These are phyloP conservation scores for Pestalotiopsis sp. DNA, from an alignment of 2,329 filamentous ascomycete genomes.

Conservation along the genomic window DNA sequence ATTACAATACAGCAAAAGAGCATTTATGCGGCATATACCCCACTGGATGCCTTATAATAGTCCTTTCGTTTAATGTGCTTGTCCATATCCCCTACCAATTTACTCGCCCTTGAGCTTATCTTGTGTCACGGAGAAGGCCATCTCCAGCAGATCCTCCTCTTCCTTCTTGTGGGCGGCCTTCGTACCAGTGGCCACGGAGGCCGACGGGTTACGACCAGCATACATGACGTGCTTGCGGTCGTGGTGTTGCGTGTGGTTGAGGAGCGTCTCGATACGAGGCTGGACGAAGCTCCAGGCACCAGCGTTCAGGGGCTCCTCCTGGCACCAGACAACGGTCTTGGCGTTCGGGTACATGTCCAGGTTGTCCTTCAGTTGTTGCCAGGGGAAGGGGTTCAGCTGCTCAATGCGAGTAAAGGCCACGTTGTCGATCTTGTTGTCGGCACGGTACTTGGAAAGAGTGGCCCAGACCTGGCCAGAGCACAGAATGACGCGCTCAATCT, in stretches of 20 bases:
- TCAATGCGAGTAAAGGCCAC: constrained; percentile 94
- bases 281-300: constrained; percentile 98
- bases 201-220: constrained; percentile 90
- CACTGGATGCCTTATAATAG: constrained; percentile 18
- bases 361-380: constrained; percentile 95
- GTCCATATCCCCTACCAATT: constrained; percentile 14
- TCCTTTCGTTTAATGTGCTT: neutral
- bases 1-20: constrained; percentile 29
- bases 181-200: constrained; percentile 89
- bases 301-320: constrained; percentile 97
- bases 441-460: constrained; percentile 87
- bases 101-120: constrained; percentile 72
- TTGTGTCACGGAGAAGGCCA: constrained; percentile 65
- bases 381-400: constrained; percentile 98
- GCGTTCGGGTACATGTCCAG: constrained; percentile 96
- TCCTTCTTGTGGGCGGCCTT: constrained; percentile 90
- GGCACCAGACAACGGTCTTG: constrained; percentile 94
- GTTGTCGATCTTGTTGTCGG: constrained; percentile 83
- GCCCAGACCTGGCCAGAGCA: constrained; percentile 95
- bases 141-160: constrained; percentile 79
- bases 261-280: constrained; percentile 92
- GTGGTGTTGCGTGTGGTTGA: constrained; percentile 92
- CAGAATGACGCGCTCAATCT: constrained; percentile 92
- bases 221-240: constrained; percentile 96
- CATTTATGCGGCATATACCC: constrained; percentile 19